A percentile compares a stretch with the other conserved stretches of the same genome.
phyloP scores from a whole-genome alignment of 2,329 filamentous ascomycete species.

The Cordyceps cicadae region DNA sequence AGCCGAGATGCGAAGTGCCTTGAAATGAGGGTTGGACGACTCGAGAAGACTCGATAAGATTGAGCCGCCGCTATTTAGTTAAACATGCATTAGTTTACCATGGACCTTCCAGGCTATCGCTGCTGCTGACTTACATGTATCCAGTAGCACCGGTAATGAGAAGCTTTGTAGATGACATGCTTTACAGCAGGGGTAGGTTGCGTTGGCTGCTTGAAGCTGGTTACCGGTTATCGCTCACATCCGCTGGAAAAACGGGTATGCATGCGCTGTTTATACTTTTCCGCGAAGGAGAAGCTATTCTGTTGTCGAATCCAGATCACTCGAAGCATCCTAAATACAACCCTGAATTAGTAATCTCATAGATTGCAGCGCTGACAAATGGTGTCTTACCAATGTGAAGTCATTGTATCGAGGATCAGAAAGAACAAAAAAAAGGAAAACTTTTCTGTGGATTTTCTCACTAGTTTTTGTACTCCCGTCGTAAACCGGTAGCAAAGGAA shows the following conservation, averaged over 20 bases:
- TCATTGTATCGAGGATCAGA: too few species aligned
- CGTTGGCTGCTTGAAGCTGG: neutral
- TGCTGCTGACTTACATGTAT: neutral
- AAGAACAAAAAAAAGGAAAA: too few species aligned
- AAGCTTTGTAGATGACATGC: neutral
- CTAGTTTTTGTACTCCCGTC: neutral
- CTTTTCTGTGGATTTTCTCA: neutral
- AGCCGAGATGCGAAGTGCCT: constrained; percentile 14
- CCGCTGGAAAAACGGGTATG: neutral
- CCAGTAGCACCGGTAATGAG: neutral
- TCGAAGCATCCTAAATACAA: neutral
- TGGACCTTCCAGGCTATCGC: neutral
- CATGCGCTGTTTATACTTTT: neutral
- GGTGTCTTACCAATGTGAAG: neutral
- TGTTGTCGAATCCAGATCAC: neutral
- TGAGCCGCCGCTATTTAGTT: neutral
- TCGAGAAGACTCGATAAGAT: neutral
- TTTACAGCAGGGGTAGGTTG: neutral
- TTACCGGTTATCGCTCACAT: neutral
- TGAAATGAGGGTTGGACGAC: constrained; percentile 13
- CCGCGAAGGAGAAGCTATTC: neutral
- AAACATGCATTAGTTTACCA: neutral
- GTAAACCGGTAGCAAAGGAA: too few species aligned
- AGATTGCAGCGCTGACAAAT: neutral
- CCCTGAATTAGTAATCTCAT: neutral